Conservation (phyloP, 768 basidiomycete species). For the Rubroboletus pulcherrimus region DNA sequence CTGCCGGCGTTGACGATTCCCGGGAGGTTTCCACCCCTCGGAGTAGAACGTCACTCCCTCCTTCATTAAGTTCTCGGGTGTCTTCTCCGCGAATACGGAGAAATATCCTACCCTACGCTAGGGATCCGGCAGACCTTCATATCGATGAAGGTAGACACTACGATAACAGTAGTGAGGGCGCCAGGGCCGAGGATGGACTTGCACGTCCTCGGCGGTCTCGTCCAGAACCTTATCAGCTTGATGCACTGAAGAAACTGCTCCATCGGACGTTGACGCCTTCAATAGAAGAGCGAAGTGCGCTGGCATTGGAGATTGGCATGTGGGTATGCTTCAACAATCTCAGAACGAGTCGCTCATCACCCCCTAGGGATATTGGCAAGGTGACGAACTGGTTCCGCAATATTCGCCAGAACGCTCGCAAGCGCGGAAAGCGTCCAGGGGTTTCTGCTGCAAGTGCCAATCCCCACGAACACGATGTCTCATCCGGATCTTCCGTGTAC, state of each 20-base stretch:
- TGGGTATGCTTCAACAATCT: constrained; percentile 29
- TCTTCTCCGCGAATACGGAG: constrained; percentile 32
- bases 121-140: constrained; percentile 27
- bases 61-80: constrained; percentile 24
- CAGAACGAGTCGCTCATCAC: constrained; percentile 11
- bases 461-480: constrained; percentile 46
- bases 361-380: constrained; percentile 68
- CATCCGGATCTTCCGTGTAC: constrained; percentile 49
- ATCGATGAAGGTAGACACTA: constrained; percentile 24
- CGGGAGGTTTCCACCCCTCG: constrained; percentile 20
- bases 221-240: constrained; percentile 75
- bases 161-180: constrained; percentile 19
- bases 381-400: constrained; percentile 90
- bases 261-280: constrained; percentile 67
- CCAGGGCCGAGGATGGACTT: constrained; percentile 31
- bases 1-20: constrained; percentile 16
- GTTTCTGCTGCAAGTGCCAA: constrained; percentile 33
- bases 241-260: constrained; percentile 68
- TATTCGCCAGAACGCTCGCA: constrained; percentile 75
- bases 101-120: constrained; percentile 24
- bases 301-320: constrained; percentile 78
- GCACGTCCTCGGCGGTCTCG: constrained; percentile 67
- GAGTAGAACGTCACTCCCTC: constrained; percentile 32
- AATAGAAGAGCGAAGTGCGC: constrained; percentile 72
- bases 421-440: constrained; percentile 55